Percentiles rank a stretch among this genome's conserved stretches.
Evolutionary conservation across 768 basidiomycete species (phyloP).

Genomic region (Exidia glandulosa): DNA sequence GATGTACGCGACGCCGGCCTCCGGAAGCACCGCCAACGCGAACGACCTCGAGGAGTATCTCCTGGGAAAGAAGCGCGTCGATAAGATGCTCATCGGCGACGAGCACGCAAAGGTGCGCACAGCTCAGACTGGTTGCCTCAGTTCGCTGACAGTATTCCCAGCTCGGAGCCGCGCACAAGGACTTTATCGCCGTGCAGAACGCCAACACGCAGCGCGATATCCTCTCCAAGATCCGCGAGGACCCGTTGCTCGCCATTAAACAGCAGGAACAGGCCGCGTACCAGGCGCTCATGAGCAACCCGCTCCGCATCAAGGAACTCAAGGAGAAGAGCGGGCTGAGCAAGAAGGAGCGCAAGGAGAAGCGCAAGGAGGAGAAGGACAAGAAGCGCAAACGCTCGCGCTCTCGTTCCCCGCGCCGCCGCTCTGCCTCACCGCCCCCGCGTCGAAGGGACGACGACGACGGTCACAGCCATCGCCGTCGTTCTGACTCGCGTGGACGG

Average conservation of each 20-base stretch:
- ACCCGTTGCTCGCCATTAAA: conserved; percentile 94
- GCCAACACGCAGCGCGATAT: conserved; percentile 84
- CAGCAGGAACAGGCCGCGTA: conserved; percentile 94
- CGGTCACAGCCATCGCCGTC: conserved; percentile 15
- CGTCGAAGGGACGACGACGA: conserved; percentile 19
- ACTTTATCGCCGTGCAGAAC: conserved; percentile 89
- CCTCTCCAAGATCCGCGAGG: conserved; percentile 90
- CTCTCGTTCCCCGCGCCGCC: conserved; percentile 32
- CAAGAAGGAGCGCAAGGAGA: conserved; percentile 63
- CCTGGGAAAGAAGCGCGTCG: conserved; percentile 94
- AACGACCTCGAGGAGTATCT: conserved; percentile 96
- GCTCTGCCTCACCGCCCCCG: conserved; percentile 30
- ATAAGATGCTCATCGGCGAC: conserved; percentile 85
- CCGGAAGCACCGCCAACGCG: conserved; percentile 72
- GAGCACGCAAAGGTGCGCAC: conserved; percentile 74
- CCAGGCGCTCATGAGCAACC: conserved; percentile 76
- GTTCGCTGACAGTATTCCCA: conserved; percentile 20
- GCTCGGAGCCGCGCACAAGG: conserved; percentile 82
- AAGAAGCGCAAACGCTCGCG: conserved; percentile 19
- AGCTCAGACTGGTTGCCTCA: not conserved
- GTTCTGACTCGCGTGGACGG: not conserved
- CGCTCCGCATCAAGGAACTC: conserved; percentile 70
- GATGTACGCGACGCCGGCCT: conserved; percentile 99
- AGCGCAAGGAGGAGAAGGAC: conserved; percentile 37
- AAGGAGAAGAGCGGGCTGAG: conserved; percentile 63